Percentiles rank a stretch among this genome's conserved stretches.
Conservation (phyloP, 768 basidiomycete species). For the Boletus rufocinnamomeus region DNA sequence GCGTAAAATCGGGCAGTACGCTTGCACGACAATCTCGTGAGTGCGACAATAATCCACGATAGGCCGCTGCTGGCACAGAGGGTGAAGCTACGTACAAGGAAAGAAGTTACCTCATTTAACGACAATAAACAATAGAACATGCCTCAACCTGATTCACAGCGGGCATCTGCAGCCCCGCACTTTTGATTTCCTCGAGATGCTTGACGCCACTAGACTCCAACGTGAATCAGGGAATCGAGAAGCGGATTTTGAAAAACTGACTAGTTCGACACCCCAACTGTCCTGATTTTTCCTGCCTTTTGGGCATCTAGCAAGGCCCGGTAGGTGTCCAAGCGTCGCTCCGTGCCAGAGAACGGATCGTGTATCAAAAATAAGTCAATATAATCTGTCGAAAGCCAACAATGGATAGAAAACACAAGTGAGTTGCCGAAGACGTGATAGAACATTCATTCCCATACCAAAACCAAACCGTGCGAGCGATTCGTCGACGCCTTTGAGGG, state of each 20-base stretch:
- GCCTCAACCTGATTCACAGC: slow-evolving; percentile 85
- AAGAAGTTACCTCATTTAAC: slow-evolving; percentile 9
- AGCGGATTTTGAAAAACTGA: slow-evolving; percentile 36
- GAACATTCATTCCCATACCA: slow-evolving; percentile 41
- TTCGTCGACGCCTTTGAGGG: slow-evolving; percentile 56
- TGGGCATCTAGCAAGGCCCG: slow-evolving; percentile 66
- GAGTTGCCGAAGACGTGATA: slow-evolving; percentile 14
- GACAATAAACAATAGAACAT: slow-evolving; percentile 11
- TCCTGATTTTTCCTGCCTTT: slow-evolving; percentile 62
- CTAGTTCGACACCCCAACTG: slow-evolving; percentile 87
- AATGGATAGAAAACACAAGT: not conserved
- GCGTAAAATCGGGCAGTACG: slow-evolving; percentile 76
- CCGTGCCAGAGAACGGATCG: slow-evolving; percentile 63
- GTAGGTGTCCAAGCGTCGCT: slow-evolving; percentile 69
- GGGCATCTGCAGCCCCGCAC: slow-evolving; percentile 63
- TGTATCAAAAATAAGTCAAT: slow-evolving; percentile 82
- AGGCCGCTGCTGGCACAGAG: slow-evolving; percentile 76
- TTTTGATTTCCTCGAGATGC: slow-evolving; percentile 74
- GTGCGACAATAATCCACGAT: slow-evolving; percentile 74
- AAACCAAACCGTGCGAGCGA: slow-evolving; percentile 62
- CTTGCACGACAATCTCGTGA: slow-evolving; percentile 64
- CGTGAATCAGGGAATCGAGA: not conserved
- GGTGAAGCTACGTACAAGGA: slow-evolving; percentile 58
- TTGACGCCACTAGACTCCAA: slow-evolving; percentile 53
- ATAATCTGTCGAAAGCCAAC: slow-evolving; percentile 43